phyloP scores from a whole-genome alignment of 768 basidiomycete species.

The Tylopilus sp. region DNA sequence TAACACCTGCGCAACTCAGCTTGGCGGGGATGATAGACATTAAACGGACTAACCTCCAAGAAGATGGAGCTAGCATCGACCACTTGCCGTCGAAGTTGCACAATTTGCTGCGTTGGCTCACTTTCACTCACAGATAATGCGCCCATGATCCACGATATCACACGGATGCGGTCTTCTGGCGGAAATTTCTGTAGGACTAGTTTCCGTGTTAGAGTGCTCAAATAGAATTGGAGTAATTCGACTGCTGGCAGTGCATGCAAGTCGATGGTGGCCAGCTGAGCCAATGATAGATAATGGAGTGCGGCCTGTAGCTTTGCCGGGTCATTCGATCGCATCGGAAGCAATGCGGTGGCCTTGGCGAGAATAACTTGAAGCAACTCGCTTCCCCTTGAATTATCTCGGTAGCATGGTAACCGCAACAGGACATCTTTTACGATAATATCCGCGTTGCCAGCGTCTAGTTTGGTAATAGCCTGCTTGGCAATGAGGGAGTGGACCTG shows the following conservation, averaged over 20 bases:
- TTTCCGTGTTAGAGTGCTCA: constrained; percentile 40
- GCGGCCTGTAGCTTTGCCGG: constrained; percentile 33
- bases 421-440: constrained; percentile 53
- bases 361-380: constrained; percentile 41
- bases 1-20: constrained; percentile 12
- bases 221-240: constrained; percentile 53
- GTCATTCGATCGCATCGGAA: constrained; percentile 32
- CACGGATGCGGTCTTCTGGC: constrained; percentile 39
- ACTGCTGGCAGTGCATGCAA: constrained; percentile 40
- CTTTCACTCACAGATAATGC: constrained; percentile 39
- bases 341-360: constrained; percentile 32
- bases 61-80: constrained; percentile 49
- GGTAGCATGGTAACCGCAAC: constrained; percentile 46
- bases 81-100: constrained; percentile 42
- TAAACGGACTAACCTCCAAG: constrained; percentile 37
- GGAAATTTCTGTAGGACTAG: constrained; percentile 44
- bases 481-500: constrained; percentile 3
- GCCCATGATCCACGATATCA: constrained; percentile 47
- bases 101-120: constrained; percentile 26
- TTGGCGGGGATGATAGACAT: not conserved
- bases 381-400: constrained; percentile 31
- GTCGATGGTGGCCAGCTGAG: constrained; percentile 40
- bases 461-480: constrained; percentile 47
- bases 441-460: constrained; percentile 39
- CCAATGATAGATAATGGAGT: constrained; percentile 46